phyloP scores from a whole-genome alignment of 1,284 basidiomycete species.

The Wallemia mellicola region DNA sequence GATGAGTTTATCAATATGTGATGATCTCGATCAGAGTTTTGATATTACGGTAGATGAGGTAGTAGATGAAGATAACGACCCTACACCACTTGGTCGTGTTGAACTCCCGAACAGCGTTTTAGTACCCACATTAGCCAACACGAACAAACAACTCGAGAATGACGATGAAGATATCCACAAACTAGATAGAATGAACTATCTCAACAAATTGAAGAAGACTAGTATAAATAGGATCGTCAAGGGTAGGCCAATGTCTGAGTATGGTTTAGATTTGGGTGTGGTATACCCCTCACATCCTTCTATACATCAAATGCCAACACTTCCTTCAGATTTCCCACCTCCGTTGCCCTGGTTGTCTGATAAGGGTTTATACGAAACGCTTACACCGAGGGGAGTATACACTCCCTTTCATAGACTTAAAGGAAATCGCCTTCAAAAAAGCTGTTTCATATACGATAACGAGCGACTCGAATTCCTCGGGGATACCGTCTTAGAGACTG shows the following conservation, averaged over 20 bases:
- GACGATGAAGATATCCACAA: not conserved
- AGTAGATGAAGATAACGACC: too few relatives aligned
- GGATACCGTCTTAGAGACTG: not conserved
- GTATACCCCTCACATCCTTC: too few relatives aligned
- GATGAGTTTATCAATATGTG: not conserved
- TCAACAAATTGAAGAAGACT: too few relatives aligned
- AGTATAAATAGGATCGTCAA: too few relatives aligned
- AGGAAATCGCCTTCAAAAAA: too few relatives aligned
- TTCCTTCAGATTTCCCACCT: not conserved
- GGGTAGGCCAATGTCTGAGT: not conserved
- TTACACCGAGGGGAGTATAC: not conserved
- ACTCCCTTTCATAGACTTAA: too few relatives aligned
- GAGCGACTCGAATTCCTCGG: not conserved
- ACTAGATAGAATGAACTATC: not conserved
- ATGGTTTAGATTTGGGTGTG: not conserved
- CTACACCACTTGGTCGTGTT: too few relatives aligned
- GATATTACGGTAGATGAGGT: too few relatives aligned
- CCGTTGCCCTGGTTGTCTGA: not conserved
- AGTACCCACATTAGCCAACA: too few relatives aligned
- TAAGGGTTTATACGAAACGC: not conserved
- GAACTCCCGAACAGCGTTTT: too few relatives aligned
- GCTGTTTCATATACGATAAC: not conserved
- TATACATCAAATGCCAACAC: not conserved
- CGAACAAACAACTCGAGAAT: not conserved
- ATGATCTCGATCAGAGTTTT: too few relatives aligned